Conservation (phyloP, 257 asterid genomes). For the Craterostigma plantagineum region DNA sequence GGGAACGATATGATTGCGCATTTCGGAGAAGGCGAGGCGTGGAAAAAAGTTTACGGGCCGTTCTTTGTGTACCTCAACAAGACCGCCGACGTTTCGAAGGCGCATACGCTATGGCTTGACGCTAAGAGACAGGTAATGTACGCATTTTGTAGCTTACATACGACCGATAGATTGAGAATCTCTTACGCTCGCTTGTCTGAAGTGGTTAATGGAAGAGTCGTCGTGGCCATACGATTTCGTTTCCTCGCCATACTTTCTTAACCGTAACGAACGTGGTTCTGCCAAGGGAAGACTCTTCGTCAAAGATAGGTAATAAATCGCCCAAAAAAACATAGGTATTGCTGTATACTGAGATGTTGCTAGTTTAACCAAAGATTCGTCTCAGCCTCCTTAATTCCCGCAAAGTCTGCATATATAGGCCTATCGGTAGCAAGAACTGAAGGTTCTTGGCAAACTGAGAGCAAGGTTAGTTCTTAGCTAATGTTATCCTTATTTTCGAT, state of each 20-base stretch:
- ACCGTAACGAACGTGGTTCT: conserved; percentile 28
- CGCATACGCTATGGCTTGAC: conserved; percentile 30
- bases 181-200: too few relatives aligned
- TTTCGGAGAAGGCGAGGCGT: conserved; percentile 34
- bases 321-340: too few relatives aligned
- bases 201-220: conserved; percentile 23
- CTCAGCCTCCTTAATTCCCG: conserved; percentile 20
- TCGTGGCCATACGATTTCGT: conserved; percentile 27
- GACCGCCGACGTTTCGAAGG: conserved; percentile 21
- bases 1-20: conserved; percentile 28
- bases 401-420: conserved; percentile 28
- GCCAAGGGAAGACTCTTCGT: conserved; percentile 27
- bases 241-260: conserved; percentile 30
- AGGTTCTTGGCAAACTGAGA: conserved; percentile 46
- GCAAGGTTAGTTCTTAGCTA: conserved; percentile 27
- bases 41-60: conserved; percentile 42
- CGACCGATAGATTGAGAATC: too few relatives aligned
- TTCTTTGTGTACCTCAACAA: conserved; percentile 32
- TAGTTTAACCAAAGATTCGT: conserved; percentile 16
- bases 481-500: not conserved
- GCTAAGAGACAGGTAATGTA: conserved; percentile 31
- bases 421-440: conserved; percentile 27
- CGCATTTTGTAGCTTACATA: too few relatives aligned
- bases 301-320: conserved; percentile 21
- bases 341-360: too few relatives aligned